phyloP scores from a whole-genome alignment of 2,329 filamentous ascomycete species.

The Aspergillus alliaceus region DNA sequence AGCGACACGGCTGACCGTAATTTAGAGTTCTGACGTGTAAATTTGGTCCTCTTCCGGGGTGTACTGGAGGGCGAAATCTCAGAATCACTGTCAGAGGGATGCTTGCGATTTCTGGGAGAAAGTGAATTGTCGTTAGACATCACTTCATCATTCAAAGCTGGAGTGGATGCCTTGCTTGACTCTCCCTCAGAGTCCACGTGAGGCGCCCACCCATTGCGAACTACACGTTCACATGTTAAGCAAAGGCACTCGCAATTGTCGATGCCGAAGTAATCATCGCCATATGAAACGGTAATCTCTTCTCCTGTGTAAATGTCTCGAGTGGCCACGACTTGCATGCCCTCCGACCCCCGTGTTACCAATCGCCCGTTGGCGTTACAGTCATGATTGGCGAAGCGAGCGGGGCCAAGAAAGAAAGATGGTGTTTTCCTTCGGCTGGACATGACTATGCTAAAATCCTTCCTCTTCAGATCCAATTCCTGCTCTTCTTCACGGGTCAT shows the following conservation, averaged over 20 bases:
- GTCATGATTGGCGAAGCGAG: conserved; percentile 95
- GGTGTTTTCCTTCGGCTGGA: conserved; percentile 88
- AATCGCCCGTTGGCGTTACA: conserved; percentile 89
- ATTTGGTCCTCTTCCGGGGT: conserved; percentile 35
- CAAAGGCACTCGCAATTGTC: conserved; percentile 96
- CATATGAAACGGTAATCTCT: conserved; percentile 95
- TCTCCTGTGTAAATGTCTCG: conserved; percentile 82
- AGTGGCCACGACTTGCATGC: conserved; percentile 86
- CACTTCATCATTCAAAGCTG: conserved; percentile 27
- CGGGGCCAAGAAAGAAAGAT: conserved; percentile 90
- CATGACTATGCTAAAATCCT: conserved; percentile 96
- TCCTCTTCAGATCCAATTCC: conserved; percentile 74
- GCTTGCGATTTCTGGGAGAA: conserved; percentile 30
- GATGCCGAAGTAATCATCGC: conserved; percentile 92
- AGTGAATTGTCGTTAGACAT: conserved; percentile 15
- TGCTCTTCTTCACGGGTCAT: conserved; percentile 91
- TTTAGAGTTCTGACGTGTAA: conserved; percentile 35
- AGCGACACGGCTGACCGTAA: conserved; percentile 38
- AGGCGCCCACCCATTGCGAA: conserved; percentile 79
- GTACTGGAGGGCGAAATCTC: conserved; percentile 27
- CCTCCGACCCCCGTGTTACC: conserved; percentile 77
- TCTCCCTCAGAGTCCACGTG: conserved; percentile 37
- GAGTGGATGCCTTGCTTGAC: conserved; percentile 33
- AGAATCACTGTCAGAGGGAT: conserved; percentile 26
- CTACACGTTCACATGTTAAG: conserved; percentile 73